Conservation (phyloP, 2,329 filamentous ascomycete genomes). For the Colletotrichum liriopes region DNA sequence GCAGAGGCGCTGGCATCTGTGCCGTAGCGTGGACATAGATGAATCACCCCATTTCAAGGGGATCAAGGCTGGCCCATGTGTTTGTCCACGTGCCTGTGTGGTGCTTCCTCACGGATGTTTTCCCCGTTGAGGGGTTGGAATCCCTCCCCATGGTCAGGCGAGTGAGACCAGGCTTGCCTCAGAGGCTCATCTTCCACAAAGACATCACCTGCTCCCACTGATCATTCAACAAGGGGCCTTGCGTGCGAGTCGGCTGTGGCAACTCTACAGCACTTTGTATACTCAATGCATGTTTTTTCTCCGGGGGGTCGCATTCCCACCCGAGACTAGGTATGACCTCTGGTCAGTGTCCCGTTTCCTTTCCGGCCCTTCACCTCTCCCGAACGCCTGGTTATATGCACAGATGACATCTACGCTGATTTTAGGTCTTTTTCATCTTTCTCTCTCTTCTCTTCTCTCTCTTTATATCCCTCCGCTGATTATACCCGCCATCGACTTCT, state of each 20-base stretch:
- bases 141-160: neutral
- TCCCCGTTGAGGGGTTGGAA: neutral
- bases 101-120: neutral
- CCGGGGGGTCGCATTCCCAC: neutral
- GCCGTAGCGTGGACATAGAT: conserved; percentile 1
- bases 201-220: neutral
- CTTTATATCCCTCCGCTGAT: conserved; percentile 9
- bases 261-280: conserved; percentile 4
- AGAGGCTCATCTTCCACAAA: neutral
- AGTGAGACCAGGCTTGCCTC: neutral
- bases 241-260: neutral
- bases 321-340: conserved; percentile 14
- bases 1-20: neutral
- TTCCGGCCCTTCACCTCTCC: conserved; percentile 21
- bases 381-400: conserved; percentile 43
- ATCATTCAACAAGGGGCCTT: neutral
- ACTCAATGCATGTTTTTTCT: conserved; percentile 16
- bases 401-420: conserved; percentile 26
- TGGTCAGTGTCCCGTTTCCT: conserved; percentile 19
- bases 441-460: conserved; percentile 21
- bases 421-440: neutral
- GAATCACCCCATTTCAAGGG: conserved; percentile 8
- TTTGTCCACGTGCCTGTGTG: neutral
- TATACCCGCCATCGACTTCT: conserved; percentile 2
- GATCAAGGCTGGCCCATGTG: neutral